Percentiles rank a stretch among this genome's conserved stretches.
phyloP scores from a whole-genome alignment of 2,329 filamentous ascomycete species.

The Neofusicoccum cordaticola region DNA sequence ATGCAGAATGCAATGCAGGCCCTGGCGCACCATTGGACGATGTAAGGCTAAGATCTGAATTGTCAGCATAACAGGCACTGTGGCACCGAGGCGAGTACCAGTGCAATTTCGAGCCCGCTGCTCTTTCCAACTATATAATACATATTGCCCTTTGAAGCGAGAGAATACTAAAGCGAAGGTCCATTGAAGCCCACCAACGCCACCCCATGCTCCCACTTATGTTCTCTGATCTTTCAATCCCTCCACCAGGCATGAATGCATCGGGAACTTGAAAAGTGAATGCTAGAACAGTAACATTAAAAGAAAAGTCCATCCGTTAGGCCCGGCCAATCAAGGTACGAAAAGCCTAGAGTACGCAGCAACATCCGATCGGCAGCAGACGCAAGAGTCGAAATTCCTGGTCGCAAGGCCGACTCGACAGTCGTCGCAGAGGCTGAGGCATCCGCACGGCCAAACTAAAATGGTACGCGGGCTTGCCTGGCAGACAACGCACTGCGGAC shows the following conservation, averaged over 20 bases:
- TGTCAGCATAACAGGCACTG: too few relatives aligned
- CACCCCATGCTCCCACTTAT: background rate
- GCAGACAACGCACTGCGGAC: slow-evolving; percentile 90
- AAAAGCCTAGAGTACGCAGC: slow-evolving; percentile 87
- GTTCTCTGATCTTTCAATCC: background rate
- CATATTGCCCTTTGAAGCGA: background rate
- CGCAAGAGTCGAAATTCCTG: slow-evolving; percentile 96
- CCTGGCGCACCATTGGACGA: too few relatives aligned
- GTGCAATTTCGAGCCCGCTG: background rate
- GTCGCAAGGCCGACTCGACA: slow-evolving; percentile 90
- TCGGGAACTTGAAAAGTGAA: background rate
- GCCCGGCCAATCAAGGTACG: slow-evolving; percentile 59
- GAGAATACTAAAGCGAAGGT: background rate
- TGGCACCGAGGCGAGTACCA: background rate
- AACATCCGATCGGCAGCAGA: slow-evolving; percentile 87
- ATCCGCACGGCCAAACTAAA: slow-evolving; percentile 95
- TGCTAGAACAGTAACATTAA: too few relatives aligned
- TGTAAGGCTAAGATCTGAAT: too few relatives aligned
- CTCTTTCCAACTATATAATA: background rate
- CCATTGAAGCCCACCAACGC: background rate
- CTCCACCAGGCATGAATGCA: too few relatives aligned
- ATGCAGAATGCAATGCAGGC: background rate
- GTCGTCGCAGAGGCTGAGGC: slow-evolving; percentile 90
- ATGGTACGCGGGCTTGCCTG: slow-evolving; percentile 82
- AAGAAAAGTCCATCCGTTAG: too few relatives aligned